Evolutionary conservation across 208 protist genomes (phyloP).

Genomic region (Herpetomonas samuelpessoai): DNA sequence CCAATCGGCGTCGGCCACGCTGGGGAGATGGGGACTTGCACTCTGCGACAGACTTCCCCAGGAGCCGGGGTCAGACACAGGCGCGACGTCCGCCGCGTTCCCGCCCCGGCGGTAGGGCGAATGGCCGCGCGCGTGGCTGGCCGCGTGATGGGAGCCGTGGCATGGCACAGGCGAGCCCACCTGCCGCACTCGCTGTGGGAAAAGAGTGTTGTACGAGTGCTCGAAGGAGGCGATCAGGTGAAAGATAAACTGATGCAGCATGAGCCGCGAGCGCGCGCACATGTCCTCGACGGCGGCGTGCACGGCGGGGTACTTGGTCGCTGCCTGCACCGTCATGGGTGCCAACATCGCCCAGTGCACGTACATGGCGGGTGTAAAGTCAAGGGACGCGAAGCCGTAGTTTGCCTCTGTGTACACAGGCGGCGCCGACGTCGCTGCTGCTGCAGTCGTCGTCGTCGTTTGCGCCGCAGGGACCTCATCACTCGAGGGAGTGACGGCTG

Average conservation of each 20-base stretch:
- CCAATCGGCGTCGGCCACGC: neutral
- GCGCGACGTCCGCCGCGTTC: neutral
- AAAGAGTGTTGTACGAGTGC: slow-evolving; percentile 31
- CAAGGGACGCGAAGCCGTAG: slow-evolving; percentile 47
- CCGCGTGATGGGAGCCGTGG: no score
- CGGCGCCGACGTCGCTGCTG: neutral
- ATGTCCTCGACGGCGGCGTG: slow-evolving; percentile 57
- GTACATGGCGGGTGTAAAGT: slow-evolving; percentile 55
- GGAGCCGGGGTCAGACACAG: no score
- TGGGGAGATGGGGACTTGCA: neutral
- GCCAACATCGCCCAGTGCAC: slow-evolving; percentile 59
- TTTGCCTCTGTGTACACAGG: neutral
- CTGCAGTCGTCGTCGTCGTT: slow-evolving; percentile 1
- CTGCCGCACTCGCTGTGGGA: slow-evolving; percentile 16
- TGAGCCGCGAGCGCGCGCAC: slow-evolving; percentile 51
- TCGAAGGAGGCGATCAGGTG: slow-evolving; percentile 65
- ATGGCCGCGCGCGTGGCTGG: no score
- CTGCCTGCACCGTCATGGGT: slow-evolving; percentile 48
- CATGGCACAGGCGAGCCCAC: no score
- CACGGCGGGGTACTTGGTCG: slow-evolving; percentile 35
- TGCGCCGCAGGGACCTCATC: neutral
- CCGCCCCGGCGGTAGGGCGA: neutral
- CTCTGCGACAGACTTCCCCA: no score
- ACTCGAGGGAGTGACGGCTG: neutral
- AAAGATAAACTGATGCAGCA: slow-evolving; percentile 75